Base-by-base conservation (phyloP, 768 basidiomycete species). In the Lyophyllum atratum region DNA sequence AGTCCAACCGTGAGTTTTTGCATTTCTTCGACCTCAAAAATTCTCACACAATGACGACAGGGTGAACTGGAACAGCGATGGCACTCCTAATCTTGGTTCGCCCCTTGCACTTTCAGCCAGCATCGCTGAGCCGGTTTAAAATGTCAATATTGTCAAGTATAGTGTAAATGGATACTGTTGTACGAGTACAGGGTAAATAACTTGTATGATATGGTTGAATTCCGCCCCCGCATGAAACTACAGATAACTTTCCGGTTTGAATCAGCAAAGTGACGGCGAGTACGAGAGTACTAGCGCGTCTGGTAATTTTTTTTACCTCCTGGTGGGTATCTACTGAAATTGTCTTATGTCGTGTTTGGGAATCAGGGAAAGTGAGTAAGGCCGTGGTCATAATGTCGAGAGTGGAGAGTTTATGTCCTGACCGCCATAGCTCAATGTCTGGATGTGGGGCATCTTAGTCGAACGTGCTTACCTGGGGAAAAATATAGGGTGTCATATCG, bases 41-140 rank as follows among this genome's bases (percentile, higher is more conserved):
- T 49, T 12, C 47, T 43, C 9, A 40, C 10, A 24, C 46, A 0
- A n/a, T 19, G 40, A 22, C 49, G 48, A 22, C 52, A 66, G 63
- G 25, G 63, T 66, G 24, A 54, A 45, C 34, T 70, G 63, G 66
- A 54, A 70, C 42, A 54, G 58, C 4, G 66, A 68, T 47, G 65
- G 64, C n/a, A 60, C 62, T 10, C 65, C 66, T 2, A 55, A 64
- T 51, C 51, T 66, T 24, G 69, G 61, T 2, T 54, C 59, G 8
- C 64, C 66, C 7, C 43, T 45, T 25, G 37, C 66, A 6, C 51
- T 68, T 10, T 47, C 54, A 12, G 55, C 54, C 19, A 61, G 59
- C 46, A 29, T 66, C 8, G 28, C 58, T 9, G 66, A 70, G 48
- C 66, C 66, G 22, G 55, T 60, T n/a, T 66, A 57, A 61, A 17